phyloP scores from a whole-genome alignment of 2,329 filamentous ascomycete genomes.

The Fusarium devonianum region DNA sequence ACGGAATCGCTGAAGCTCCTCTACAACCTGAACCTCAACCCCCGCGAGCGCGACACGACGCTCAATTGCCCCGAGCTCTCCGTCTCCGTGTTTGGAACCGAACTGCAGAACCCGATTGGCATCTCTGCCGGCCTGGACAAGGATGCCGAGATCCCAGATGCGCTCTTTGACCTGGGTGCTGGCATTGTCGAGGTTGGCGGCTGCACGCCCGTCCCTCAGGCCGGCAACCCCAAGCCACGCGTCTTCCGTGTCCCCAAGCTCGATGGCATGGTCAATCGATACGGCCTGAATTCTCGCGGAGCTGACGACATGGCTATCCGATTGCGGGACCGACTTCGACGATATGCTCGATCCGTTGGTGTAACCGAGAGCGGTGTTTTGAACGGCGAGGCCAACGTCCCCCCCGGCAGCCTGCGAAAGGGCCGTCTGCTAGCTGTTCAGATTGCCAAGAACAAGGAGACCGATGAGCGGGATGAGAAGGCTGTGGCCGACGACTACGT shows the following conservation, averaged over 20 bases:
- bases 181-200: slow-evolving; percentile 92
- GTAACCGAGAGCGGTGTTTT: slow-evolving; percentile 77
- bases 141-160: slow-evolving; percentile 85
- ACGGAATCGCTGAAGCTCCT: slow-evolving; percentile 75
- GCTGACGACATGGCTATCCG: slow-evolving; percentile 85
- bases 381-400: slow-evolving; percentile 77
- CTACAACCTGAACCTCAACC: slow-evolving; percentile 77
- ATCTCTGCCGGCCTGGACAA: slow-evolving; percentile 98
- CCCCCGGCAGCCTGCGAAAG: slow-evolving; percentile 78
- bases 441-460: slow-evolving; percentile 96
- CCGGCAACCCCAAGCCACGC: slow-evolving; percentile 85
- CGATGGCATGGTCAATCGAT: slow-evolving; percentile 91
- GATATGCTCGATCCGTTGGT: slow-evolving; percentile 76
- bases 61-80: slow-evolving; percentile 46
- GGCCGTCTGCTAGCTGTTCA: slow-evolving; percentile 88
- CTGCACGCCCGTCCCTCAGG: slow-evolving; percentile 84
- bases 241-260: slow-evolving; percentile 87
- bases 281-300: slow-evolving; percentile 91
- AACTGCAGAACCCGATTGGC: slow-evolving; percentile 84
- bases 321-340: slow-evolving; percentile 77
- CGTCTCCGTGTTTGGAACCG: slow-evolving; percentile 74
- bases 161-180: slow-evolving; percentile 83
- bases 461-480: slow-evolving; percentile 81
- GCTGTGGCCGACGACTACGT: slow-evolving; percentile 85
- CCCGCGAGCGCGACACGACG: slow-evolving; percentile 73